phyloP scores from a whole-genome alignment of 2,329 filamentous ascomycete species.

The Penicillium sp. region DNA sequence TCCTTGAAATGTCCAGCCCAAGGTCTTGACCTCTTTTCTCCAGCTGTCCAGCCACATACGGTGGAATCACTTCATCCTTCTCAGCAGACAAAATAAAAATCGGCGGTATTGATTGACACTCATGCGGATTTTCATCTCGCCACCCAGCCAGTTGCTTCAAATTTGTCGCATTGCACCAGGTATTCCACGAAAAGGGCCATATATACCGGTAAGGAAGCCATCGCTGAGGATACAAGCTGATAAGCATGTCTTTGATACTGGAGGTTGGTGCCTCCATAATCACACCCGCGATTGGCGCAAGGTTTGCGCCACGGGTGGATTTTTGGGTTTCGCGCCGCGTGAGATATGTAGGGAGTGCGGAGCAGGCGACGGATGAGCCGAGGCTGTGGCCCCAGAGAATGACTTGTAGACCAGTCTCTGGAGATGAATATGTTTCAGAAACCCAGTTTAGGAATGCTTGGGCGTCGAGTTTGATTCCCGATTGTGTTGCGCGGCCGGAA shows the following conservation, averaged over 20 bases:
- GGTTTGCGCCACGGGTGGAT: not conserved
- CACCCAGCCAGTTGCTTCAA: slow-evolving; percentile 47
- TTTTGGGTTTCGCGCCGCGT: not conserved
- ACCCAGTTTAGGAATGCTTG: slow-evolving; percentile 70
- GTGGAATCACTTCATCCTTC: slow-evolving; percentile 53
- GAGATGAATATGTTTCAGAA: slow-evolving; percentile 45
- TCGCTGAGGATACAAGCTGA: slow-evolving; percentile 75
- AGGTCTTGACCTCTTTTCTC: slow-evolving; percentile 44
- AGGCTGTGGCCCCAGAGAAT: slow-evolving; percentile 80
- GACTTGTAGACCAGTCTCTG: slow-evolving; percentile 44
- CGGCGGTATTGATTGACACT: slow-evolving; percentile 28
- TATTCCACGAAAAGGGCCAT: slow-evolving; percentile 72
- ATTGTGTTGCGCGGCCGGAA: slow-evolving; percentile 71
- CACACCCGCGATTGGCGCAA: slow-evolving; percentile 52
- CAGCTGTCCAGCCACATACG: slow-evolving; percentile 43
- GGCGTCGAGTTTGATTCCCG: slow-evolving; percentile 72
- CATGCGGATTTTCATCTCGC: slow-evolving; percentile 17
- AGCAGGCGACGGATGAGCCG: slow-evolving; percentile 73
- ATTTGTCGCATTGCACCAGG: slow-evolving; percentile 56
- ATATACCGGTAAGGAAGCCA: slow-evolving; percentile 81
- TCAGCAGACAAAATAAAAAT: slow-evolving; percentile 51
- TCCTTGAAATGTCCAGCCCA: slow-evolving; percentile 44
- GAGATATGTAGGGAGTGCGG: slow-evolving; percentile 58
- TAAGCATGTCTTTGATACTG: slow-evolving; percentile 72
- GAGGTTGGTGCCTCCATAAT: slow-evolving; percentile 79